Percentiles rank a stretch among this genome's conserved stretches.
Conservation (phyloP, 106 monocot genomes). For the Dendrobium nobile region DNA sequence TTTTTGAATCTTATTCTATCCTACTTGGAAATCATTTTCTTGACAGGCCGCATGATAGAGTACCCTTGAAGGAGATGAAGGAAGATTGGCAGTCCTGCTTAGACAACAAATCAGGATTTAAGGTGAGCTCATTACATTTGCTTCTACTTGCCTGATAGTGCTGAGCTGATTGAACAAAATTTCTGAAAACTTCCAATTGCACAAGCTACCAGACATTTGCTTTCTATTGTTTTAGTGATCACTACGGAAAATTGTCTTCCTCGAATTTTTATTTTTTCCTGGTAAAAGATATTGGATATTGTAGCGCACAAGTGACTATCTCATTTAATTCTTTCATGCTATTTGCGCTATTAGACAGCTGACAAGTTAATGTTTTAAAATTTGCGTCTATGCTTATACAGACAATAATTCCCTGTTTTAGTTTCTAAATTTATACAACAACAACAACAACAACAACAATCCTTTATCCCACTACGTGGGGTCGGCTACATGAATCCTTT, state of each 20-base stretch:
- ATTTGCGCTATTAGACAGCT: neutral
- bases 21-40: conserved; percentile 3
- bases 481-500: too few species aligned
- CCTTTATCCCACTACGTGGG: too few species aligned
- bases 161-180: too few species aligned
- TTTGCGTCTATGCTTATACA: neutral
- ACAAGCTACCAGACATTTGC: too few species aligned
- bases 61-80: conserved; percentile 67
- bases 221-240: too few species aligned
- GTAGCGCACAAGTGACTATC: neutral
- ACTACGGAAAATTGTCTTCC: too few species aligned
- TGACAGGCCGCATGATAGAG: conserved; percentile 46
- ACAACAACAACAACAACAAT: too few species aligned
- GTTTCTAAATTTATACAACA: neutral
- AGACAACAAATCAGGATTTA: conserved; percentile 65
- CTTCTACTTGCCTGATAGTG: neutral
- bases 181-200: too few species aligned
- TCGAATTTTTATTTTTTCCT: neutral
- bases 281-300: neutral
- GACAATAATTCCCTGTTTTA: neutral
- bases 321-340: neutral
- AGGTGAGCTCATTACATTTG: conserved; percentile 23
- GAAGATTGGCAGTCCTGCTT: conserved; percentile 67
- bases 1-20: neutral
- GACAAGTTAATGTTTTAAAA: neutral